Conservation (phyloP, 1,284 basidiomycete genomes). For the Tetrapyrgos nigripes region DNA sequence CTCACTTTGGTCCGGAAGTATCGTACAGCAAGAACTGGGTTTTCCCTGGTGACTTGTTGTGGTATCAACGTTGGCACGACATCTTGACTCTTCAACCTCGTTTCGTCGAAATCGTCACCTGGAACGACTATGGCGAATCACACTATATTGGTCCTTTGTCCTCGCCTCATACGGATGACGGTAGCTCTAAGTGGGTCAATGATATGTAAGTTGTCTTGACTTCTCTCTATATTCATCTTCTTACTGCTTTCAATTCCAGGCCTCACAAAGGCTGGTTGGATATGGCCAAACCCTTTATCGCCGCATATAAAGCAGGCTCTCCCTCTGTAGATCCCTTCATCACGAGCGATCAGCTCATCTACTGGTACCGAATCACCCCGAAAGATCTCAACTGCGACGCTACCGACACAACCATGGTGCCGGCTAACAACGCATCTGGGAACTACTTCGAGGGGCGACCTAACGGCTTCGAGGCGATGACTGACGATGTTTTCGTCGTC, state of each 20-base stretch:
- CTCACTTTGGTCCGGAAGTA: conserved; percentile 41
- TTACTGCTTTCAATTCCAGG: conserved; percentile 11
- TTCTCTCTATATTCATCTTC: not conserved
- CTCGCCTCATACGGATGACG: conserved; percentile 29
- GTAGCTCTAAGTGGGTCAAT: conserved; percentile 29
- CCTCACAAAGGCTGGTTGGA: conserved; percentile 29
- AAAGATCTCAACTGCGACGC: conserved; percentile 26
- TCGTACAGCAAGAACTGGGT: conserved; percentile 39
- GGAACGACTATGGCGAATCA: conserved; percentile 35
- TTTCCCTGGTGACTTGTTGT: conserved; percentile 38
- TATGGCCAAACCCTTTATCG: conserved; percentile 31
- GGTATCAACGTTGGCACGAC: conserved; percentile 37
- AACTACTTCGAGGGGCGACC: conserved; percentile 32
- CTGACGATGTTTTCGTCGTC: conserved; percentile 39
- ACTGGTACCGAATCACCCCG: conserved; percentile 30
- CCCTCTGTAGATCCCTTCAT: conserved; percentile 22
- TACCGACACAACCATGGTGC: conserved; percentile 28
- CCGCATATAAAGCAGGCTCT: conserved; percentile 29
- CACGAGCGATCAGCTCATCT: conserved; percentile 26
- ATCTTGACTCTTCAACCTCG: conserved; percentile 37
- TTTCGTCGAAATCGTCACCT: conserved; percentile 47
- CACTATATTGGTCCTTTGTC: conserved; percentile 29
- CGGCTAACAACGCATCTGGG: conserved; percentile 25
- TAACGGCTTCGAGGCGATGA: conserved; percentile 35
- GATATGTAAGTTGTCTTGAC: conserved; percentile 23